Evolutionary conservation across 306 rosid species (phyloP).

Genomic region (Urtica urens): DNA sequence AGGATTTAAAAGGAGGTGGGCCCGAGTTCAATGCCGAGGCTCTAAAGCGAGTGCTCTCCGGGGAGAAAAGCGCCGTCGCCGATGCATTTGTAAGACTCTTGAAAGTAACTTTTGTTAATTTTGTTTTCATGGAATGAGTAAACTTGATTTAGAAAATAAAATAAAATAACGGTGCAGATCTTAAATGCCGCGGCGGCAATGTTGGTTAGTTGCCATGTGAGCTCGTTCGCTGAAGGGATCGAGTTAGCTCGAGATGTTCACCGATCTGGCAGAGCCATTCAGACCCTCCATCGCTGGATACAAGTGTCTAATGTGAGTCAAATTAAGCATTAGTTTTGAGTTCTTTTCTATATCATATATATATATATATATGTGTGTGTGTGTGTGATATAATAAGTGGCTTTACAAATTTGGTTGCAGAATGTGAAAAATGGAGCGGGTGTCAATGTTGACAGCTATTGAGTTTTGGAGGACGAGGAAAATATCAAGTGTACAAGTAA

Average conservation of each 20-base stretch:
- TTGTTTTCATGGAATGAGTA: neutral
- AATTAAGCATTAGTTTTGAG: slow-evolving; percentile 1
- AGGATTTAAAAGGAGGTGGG: slow-evolving; percentile 65
- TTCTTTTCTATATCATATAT: too few relatives aligned
- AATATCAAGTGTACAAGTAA: too few relatives aligned
- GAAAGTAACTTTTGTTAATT: neutral
- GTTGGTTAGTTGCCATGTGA: slow-evolving; percentile 53
- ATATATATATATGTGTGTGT: too few relatives aligned
- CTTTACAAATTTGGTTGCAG: too few relatives aligned
- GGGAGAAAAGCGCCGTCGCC: slow-evolving; percentile 70
- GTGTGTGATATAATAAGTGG: too few relatives aligned
- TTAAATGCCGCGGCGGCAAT: slow-evolving; percentile 86
- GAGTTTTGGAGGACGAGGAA: too few relatives aligned
- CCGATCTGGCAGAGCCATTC: slow-evolving; percentile 60
- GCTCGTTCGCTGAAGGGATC: slow-evolving; percentile 57
- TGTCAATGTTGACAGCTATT: slow-evolving; percentile 16
- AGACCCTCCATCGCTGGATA: slow-evolving; percentile 59
- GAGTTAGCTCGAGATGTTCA: slow-evolving; percentile 64
- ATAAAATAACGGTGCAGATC: slow-evolving; percentile 35
- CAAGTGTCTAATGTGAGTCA: slow-evolving; percentile 51
- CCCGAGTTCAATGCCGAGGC: slow-evolving; percentile 61
- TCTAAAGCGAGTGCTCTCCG: slow-evolving; percentile 63
- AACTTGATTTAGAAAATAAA: slow-evolving; percentile 10
- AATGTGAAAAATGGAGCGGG: slow-evolving; percentile 18
- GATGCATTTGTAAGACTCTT: slow-evolving; percentile 68